Evolutionary conservation across 176 grass and related monocot genomes (phyloP).

Genomic region (Alopecurus myosuroides): DNA sequence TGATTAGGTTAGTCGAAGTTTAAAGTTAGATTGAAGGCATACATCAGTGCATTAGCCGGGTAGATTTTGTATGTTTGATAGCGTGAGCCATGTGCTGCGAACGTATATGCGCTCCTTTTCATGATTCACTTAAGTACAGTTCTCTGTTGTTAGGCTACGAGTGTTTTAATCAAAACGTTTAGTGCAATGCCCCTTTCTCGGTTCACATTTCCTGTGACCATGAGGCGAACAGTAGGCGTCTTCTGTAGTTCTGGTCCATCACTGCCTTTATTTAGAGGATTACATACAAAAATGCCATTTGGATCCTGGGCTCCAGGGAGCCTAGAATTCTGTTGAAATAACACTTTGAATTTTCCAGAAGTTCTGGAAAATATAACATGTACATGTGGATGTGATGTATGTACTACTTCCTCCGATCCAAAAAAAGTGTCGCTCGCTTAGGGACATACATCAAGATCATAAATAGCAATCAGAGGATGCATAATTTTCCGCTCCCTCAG

Average conservation of each 20-base stretch:
- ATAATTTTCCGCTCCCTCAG: too few relatives aligned
- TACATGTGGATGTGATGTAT: not conserved
- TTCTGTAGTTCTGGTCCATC: not conserved
- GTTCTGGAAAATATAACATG: not conserved
- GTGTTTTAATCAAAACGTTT: not conserved
- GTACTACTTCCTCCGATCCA: too few relatives aligned
- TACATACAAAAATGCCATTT: not conserved
- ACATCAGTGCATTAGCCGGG: not conserved
- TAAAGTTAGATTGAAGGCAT: not conserved
- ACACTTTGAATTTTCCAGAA: not conserved
- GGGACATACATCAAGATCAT: too few relatives aligned
- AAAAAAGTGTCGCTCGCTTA: too few relatives aligned
- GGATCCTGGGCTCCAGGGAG: not conserved
- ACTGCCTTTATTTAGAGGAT: not conserved
- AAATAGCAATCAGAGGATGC: too few relatives aligned
- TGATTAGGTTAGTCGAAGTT: slow-evolving; percentile 23
- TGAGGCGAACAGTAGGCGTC: not conserved
- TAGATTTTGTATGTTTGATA: not conserved
- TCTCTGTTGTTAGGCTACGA: not conserved
- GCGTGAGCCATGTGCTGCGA: not conserved
- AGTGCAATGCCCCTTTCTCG: not conserved
- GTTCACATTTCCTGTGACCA: not conserved
- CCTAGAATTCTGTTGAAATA: not conserved
- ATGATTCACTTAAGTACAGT: not conserved
- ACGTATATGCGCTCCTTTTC: not conserved